Percentiles rank a stretch among this genome's conserved stretches.
Conservation (phyloP, 768 basidiomycete species). For the Terana coerulea region DNA sequence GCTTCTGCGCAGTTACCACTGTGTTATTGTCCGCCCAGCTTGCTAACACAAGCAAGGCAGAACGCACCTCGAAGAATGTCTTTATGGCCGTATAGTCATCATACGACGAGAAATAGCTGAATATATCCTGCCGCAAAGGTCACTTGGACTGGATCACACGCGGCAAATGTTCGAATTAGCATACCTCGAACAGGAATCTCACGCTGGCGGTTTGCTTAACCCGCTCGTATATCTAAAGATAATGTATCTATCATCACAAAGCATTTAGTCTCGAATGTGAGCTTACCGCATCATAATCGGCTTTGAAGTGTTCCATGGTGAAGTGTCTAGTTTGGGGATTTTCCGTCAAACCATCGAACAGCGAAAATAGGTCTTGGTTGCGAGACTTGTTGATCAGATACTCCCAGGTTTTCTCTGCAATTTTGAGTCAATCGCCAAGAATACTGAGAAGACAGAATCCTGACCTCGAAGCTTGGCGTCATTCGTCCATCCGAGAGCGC, state of each 20-base stretch:
- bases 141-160: too few relatives aligned
- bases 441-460: background rate
- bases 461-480: constrained; percentile 33
- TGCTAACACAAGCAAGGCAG: background rate
- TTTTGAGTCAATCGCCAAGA: too few relatives aligned
- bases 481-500: constrained; percentile 35
- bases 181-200: too few relatives aligned
- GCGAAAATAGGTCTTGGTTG: constrained; percentile 30
- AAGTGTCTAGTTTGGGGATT: too few relatives aligned
- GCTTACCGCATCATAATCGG: constrained; percentile 49
- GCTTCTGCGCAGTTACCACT: constrained; percentile 36
- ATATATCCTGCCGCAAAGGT: constrained; percentile 31
- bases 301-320: constrained; percentile 36
- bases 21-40: constrained; percentile 16
- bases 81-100: constrained; percentile 59
- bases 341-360: constrained; percentile 30
- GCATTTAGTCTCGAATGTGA: constrained; percentile 54
- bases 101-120: constrained; percentile 55
- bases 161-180: too few relatives aligned
- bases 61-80: constrained; percentile 71
- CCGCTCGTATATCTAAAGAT: background rate
- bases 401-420: constrained; percentile 35
- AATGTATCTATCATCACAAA: constrained; percentile 51
- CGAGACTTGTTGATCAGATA: constrained; percentile 29
- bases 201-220: too few relatives aligned